These are phyloP conservation scores for Daldinia caldariorum DNA, from an alignment of 495 filamentous ascomycete species.

Conservation along the genomic window DNA sequence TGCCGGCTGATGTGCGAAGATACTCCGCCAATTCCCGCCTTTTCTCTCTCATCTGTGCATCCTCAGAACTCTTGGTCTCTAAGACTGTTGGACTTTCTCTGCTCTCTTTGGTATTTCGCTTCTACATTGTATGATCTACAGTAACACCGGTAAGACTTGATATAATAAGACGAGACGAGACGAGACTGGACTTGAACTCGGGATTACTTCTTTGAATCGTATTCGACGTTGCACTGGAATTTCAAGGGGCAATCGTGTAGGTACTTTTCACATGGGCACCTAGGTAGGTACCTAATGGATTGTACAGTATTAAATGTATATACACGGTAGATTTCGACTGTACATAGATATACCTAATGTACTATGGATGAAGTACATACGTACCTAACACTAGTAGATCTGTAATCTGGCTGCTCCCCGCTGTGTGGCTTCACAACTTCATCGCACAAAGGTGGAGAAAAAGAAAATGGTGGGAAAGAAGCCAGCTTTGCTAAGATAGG, in stretches of 20 bases:
- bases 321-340: not conserved
- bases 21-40: slow-evolving; percentile 37
- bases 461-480: slow-evolving; percentile 13
- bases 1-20: slow-evolving; percentile 27
- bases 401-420: slow-evolving; percentile 11
- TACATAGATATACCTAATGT: not conserved
- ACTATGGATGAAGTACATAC: not conserved
- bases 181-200: slow-evolving; percentile 12
- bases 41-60: not conserved
- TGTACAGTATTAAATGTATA: not conserved
- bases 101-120: slow-evolving; percentile 16
- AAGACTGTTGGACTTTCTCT: too few species aligned
- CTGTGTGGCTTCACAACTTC: slow-evolving; percentile 23
- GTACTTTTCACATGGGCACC: too few species aligned
- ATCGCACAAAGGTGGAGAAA: slow-evolving; percentile 29
- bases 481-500: slow-evolving; percentile 3
- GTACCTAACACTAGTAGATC: slow-evolving; percentile 2
- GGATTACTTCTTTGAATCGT: not conserved
- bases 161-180: slow-evolving; percentile 33
- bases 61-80: too few species aligned
- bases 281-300: too few species aligned
- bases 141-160: slow-evolving; percentile 31
- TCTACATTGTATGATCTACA: slow-evolving; percentile 18
- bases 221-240: not conserved
- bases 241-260: too few species aligned